These are phyloP conservation scores for Kodamaea jinghongensis DNA, from an alignment of 805 yeast genomes.

Conservation along the genomic window DNA sequence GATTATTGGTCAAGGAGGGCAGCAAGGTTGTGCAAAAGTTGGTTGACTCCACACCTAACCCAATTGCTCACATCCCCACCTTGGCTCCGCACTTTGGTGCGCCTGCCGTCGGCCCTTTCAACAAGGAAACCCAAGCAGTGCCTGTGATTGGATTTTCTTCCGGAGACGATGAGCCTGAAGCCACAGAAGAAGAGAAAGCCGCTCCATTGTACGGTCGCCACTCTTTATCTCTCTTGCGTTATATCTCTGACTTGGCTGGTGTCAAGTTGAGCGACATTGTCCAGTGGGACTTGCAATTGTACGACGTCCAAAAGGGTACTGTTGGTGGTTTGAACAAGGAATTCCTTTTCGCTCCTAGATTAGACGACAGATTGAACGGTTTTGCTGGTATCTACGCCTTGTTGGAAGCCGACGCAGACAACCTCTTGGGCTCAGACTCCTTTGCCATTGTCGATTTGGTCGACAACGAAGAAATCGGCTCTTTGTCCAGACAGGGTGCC, in stretches of 20 bases:
- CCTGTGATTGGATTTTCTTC: slow-evolving; percentile 69
- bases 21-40: slow-evolving; percentile 41
- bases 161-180: slow-evolving; percentile 37
- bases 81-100: slow-evolving; percentile 86
- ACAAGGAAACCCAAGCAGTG: slow-evolving; percentile 71
- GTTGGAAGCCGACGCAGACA: slow-evolving; percentile 35
- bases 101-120: slow-evolving; percentile 67
- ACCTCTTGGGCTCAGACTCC: slow-evolving; percentile 24
- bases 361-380: slow-evolving; percentile 82
- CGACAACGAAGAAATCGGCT: slow-evolving; percentile 85
- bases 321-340: slow-evolving; percentile 77
- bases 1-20: slow-evolving; percentile 51
- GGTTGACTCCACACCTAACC: slow-evolving; percentile 60
- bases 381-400: slow-evolving; percentile 67
- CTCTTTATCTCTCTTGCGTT: slow-evolving; percentile 63
- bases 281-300: slow-evolving; percentile 74
- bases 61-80: slow-evolving; percentile 79
- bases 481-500: slow-evolving; percentile 78
- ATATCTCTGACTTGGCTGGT: slow-evolving; percentile 59
- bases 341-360: slow-evolving; percentile 76
- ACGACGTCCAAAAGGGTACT: slow-evolving; percentile 76
- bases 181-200: slow-evolving; percentile 56
- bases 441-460: slow-evolving; percentile 64
- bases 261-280: slow-evolving; percentile 59
- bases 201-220: slow-evolving; percentile 72